Evolutionary conservation across 2,329 filamentous ascomycete species (phyloP).

Genomic region (Ophiostoma himal-ulmi): DNA sequence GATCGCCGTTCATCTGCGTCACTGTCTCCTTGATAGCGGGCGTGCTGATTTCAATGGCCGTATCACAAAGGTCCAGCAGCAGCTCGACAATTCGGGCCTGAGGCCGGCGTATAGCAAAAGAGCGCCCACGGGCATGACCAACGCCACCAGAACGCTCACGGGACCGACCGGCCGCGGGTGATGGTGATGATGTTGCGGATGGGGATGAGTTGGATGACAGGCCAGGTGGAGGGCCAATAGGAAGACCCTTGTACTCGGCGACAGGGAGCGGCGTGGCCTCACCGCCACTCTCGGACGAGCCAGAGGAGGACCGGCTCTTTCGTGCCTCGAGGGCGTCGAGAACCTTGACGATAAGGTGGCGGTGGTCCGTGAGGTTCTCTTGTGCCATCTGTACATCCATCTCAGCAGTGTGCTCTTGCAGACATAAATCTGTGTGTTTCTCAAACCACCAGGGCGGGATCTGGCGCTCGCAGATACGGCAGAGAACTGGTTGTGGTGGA

Average conservation of each 20-base stretch:
- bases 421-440: slow-evolving; percentile 92
- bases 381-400: slow-evolving; percentile 97
- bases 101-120: slow-evolving; percentile 85
- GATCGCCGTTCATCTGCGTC: slow-evolving; percentile 62
- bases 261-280: slow-evolving; percentile 44
- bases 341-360: slow-evolving; percentile 90
- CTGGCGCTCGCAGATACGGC: slow-evolving; percentile 93
- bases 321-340: slow-evolving; percentile 84
- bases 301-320: slow-evolving; percentile 55
- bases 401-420: slow-evolving; percentile 92
- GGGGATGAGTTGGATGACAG: slow-evolving; percentile 48
- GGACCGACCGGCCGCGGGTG: slow-evolving; percentile 66
- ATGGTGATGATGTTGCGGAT: slow-evolving; percentile 51
- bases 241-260: slow-evolving; percentile 80
- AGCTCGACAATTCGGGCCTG: slow-evolving; percentile 91
- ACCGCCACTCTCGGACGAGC: slow-evolving; percentile 32
- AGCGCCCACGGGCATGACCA: slow-evolving; percentile 74
- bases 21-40: slow-evolving; percentile 84
- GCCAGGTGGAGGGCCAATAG: slow-evolving; percentile 64
- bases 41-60: slow-evolving; percentile 87
- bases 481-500: slow-evolving; percentile 78
- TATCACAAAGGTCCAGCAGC: slow-evolving; percentile 91
- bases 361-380: slow-evolving; percentile 84
- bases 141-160: slow-evolving; percentile 64
- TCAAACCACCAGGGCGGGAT: slow-evolving; percentile 99